phyloP scores from a whole-genome alignment of 495 filamentous ascomycete genomes.

The Pseudoneurospora amorphoporcata region DNA sequence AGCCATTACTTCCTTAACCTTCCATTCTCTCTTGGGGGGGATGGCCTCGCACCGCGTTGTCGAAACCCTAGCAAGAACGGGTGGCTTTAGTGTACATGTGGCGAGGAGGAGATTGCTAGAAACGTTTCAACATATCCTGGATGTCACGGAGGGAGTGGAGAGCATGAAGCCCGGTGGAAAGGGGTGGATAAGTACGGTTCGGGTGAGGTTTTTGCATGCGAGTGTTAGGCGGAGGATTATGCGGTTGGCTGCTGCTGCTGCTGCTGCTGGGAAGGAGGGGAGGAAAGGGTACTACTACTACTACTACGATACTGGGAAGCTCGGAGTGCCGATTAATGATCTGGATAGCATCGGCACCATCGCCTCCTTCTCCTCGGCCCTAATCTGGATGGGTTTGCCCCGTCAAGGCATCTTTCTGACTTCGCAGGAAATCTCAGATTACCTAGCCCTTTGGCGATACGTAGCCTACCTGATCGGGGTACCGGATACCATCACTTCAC shows the following conservation, averaged over 20 bases:
- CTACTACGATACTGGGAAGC: conserved; percentile 52
- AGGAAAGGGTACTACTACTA: conserved; percentile 29
- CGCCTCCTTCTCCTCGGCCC: conserved; percentile 51
- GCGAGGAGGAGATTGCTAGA: conserved; percentile 62
- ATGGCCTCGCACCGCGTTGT: conserved; percentile 55
- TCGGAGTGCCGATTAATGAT: conserved; percentile 64
- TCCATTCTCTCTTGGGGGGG: conserved; percentile 55
- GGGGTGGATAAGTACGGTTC: conserved; percentile 56
- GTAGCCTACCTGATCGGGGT: conserved; percentile 56
- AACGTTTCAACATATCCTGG: conserved; percentile 65
- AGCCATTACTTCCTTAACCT: conserved; percentile 50
- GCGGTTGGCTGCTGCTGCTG: neutral
- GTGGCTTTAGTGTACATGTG: conserved; percentile 62
- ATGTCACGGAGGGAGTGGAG: conserved; percentile 54
- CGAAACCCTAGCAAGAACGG: conserved; percentile 67
- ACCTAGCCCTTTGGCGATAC: conserved; percentile 67
- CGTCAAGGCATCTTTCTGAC: conserved; percentile 60
- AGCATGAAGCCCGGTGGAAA: conserved; percentile 59
- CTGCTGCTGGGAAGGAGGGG: no score
- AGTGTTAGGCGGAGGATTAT: conserved; percentile 47
- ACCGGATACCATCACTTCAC: neutral
- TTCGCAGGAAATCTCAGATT: conserved; percentile 54
- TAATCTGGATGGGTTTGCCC: conserved; percentile 60
- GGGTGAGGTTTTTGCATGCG: conserved; percentile 68
- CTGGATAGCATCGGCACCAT: conserved; percentile 65